These are phyloP conservation scores for Xerocomus minutiporus DNA, from an alignment of 1,284 basidiomycete species.

Conservation along the genomic window DNA sequence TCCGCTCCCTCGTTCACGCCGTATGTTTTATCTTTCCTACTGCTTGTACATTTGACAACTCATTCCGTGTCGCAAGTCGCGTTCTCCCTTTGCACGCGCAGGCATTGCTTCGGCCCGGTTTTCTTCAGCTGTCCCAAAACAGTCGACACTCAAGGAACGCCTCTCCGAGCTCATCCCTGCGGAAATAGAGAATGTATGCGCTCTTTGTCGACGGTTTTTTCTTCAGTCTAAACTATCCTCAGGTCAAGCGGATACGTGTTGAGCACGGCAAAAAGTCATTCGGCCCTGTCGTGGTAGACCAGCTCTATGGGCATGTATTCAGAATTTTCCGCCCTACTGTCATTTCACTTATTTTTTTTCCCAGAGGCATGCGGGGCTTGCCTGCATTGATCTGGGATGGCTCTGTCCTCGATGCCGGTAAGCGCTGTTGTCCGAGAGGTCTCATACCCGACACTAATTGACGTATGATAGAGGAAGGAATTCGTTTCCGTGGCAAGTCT, in stretches of 20 bases:
- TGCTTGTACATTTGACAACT: neutral
- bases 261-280: slow-evolving; percentile 88
- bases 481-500: slow-evolving; percentile 91
- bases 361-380: slow-evolving; percentile 90
- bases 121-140: slow-evolving; percentile 64
- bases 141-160: slow-evolving; percentile 82
- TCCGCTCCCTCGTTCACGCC: slow-evolving; percentile 44
- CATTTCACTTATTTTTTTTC: slow-evolving; percentile 15
- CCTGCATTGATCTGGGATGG: slow-evolving; percentile 92
- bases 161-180: slow-evolving; percentile 87
- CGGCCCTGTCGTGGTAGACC: slow-evolving; percentile 86
- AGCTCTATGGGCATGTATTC: slow-evolving; percentile 71
- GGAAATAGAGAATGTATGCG: slow-evolving; percentile 76
- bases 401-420: slow-evolving; percentile 88
- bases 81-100: slow-evolving; percentile 43
- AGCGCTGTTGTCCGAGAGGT: slow-evolving; percentile 2
- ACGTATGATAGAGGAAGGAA: slow-evolving; percentile 74
- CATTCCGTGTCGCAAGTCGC: slow-evolving; percentile 37
- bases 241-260: slow-evolving; percentile 82
- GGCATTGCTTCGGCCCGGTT: slow-evolving; percentile 52
- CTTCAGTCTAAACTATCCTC: slow-evolving; percentile 7
- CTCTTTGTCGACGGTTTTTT: neutral
- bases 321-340: neutral
- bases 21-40: slow-evolving; percentile 35
- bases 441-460: slow-evolving; percentile 2